Base-by-base conservation (phyloP, 2,329 filamentous ascomycete species). In the Talaromyces sp. region DNA sequence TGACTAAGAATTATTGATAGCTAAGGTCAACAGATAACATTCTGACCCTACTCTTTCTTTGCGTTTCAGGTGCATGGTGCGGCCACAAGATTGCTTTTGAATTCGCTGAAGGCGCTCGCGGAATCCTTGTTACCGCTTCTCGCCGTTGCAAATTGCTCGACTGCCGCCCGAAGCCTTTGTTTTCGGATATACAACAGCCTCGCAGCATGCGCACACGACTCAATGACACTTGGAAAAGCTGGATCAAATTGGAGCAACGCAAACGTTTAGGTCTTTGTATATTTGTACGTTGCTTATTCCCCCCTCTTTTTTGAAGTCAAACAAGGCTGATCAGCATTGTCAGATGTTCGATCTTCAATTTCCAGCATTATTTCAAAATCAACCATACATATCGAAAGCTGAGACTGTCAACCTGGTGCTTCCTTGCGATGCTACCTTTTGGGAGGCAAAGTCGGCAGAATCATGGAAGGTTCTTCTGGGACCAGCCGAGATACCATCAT, bases 281-380 rank as follows among this genome's bases (percentile, higher is more conserved):
- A 55, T 33, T 62, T 55, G 63, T 62, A 31, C 33, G 60, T 56
- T 18, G 7, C 14, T 18, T 52, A 28, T 11, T 18, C 16, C 12
- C 16, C 16, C 0, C 28, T 18, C 1, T 12, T 28, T n/a, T 16
- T 28, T 6, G 7, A 11, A 31, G 18, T 52, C 25, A 23, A 31
- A 18, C 7, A 31, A 52, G 25, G 46, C 46, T 52, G n/a, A 52
- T 23, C 5, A n/a, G 11, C 28, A n/a, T 14, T 8, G 14, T 7
- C 18, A 64, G 63, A 40, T 64, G 39, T 64, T 64, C 16, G 63
- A 64, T 35, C 59, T 64, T n/a, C 63, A 64, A 46, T 64, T 64
- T 25, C 63, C 63, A 4, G 63, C 63, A 1, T 48, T 64, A 33
- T 62, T 64, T 44, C 63, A 62, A 23, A 64, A 62, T 21, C 63